Percentiles rank a stretch among this genome's conserved stretches.
These are phyloP conservation scores for Yarrowia sp. DNA, from an alignment of 805 yeast genomes.

Conservation along the genomic window DNA sequence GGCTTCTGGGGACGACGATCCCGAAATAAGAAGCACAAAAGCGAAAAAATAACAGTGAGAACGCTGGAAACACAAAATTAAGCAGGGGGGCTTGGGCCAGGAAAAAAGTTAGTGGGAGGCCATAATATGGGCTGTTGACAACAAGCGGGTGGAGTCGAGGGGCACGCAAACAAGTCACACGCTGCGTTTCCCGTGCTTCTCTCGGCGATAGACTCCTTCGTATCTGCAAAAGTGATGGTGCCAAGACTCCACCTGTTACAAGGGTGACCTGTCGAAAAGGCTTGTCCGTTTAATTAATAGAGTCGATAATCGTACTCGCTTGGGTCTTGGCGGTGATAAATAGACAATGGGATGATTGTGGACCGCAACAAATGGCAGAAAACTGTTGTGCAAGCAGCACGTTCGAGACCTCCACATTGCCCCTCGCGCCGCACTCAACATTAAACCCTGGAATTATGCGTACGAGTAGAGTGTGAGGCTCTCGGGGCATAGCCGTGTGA, in stretches of 20 bases:
- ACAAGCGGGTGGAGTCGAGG: conserved; percentile 9
- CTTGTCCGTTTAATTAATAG: too few species aligned
- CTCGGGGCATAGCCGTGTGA: conserved; percentile 31
- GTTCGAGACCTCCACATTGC: too few species aligned
- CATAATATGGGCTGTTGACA: conserved; percentile 21
- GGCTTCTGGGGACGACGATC: conserved; percentile 15
- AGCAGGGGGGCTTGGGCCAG: too few species aligned
- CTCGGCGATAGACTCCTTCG: conserved; percentile 20
- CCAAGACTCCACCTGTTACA: conserved; percentile 1
- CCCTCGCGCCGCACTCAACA: neutral
- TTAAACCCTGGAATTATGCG: conserved; percentile 17
- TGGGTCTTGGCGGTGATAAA: too few species aligned
- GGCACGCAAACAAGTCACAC: neutral
- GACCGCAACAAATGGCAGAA: too few species aligned
- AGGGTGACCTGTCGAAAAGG: too few species aligned
- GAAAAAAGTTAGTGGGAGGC: neutral
- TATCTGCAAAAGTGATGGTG: conserved; percentile 31
- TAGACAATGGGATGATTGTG: too few species aligned
- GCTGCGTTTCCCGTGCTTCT: conserved; percentile 28
- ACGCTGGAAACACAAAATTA: too few species aligned
- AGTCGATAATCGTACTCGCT: too few species aligned
- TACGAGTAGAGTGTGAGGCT: conserved; percentile 20
- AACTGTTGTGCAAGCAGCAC: too few species aligned
- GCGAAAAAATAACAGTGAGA: neutral
- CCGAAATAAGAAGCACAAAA: conserved; percentile 7